Evolutionary conservation across 164 flowering plant species (phyloP), one percentile per base, ranked within the genome.

Genomic region (Berberis thunbergii): DNA sequence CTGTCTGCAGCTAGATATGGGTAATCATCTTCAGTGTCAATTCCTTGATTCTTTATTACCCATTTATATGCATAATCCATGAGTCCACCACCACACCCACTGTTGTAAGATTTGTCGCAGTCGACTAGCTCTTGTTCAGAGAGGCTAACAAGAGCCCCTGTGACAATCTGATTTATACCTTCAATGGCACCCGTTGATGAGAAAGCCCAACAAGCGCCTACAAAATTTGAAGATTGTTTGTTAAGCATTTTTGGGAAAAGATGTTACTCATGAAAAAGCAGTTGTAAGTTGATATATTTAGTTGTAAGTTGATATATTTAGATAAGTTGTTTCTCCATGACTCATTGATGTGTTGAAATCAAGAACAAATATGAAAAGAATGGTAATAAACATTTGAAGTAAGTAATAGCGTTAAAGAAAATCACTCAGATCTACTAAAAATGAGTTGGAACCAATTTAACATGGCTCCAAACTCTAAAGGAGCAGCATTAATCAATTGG

Each of bases 171-270:
- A 66, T 94, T 91, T 60, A 91, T 80, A 46, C 98, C 96, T 79
- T 94, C 99, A 0, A 91, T 83, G 48, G 97, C 96, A 42, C 97
- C 99, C 0, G 99, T 94, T 10, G 99, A 89, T 45, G 99, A 83
- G 78, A 94, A 94, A 62, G 99, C 71, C 99, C 99, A 94, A 73
- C 99, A 94, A 68, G 90, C 97, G 69, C 97, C 99, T 91, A 52
- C 10, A 46, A 52, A 10, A 4, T 52, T 3, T 10, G n/a, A 52
- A 52, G 54, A 52, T 52, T 26, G 26, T 26, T 26, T 26, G 26
- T 26, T 26, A 26, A 26, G 26, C 26, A 26, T 26, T 26, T 26
- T 26, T 26, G 26, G 26, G 26, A 26, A 26, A 26, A 26, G 26
- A 26, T 26, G 26, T 26, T 26, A 26, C 26, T 26, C 26, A 26